Percentiles rank a stretch among this genome's conserved stretches.
Evolutionary conservation across 345 rosid genomes (phyloP).

Genomic region (Moringa oleifera): DNA sequence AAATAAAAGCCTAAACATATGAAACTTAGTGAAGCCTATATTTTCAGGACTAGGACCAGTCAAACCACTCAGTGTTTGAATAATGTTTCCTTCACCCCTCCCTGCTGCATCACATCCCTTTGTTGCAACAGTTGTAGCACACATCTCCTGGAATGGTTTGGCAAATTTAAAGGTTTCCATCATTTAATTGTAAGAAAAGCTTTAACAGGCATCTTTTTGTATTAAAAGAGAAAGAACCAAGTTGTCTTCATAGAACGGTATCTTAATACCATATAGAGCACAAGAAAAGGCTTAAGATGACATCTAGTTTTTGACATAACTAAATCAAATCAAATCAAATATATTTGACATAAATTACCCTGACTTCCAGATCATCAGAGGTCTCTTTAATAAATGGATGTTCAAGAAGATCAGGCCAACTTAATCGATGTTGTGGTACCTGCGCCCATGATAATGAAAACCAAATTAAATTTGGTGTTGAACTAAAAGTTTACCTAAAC

Average conservation of each 20-base stretch:
- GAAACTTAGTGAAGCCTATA: constrained; percentile 13
- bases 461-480: not conserved
- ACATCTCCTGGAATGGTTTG: constrained; percentile 44
- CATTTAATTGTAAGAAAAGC: not conserved
- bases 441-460: constrained; percentile 27
- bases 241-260: too few species aligned
- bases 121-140: constrained; percentile 31
- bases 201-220: too few species aligned
- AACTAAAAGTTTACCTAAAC: constrained; percentile 8
- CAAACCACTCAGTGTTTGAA: constrained; percentile 40
- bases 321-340: not conserved
- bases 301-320: not conserved
- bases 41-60: constrained; percentile 24
- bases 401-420: constrained; percentile 93
- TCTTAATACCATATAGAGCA: too few species aligned
- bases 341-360: constrained; percentile 47
- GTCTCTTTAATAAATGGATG: constrained; percentile 91
- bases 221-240: too few species aligned
- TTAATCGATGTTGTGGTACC: constrained; percentile 89
- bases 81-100: constrained; percentile 41
- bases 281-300: not conserved
- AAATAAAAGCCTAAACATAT: constrained; percentile 9
- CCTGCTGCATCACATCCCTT: constrained; percentile 32
- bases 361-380: constrained; percentile 51
- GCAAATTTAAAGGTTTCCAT: constrained; percentile 16